Conservation (phyloP, 257 asterid genomes). For the Capsicum chinense region DNA sequence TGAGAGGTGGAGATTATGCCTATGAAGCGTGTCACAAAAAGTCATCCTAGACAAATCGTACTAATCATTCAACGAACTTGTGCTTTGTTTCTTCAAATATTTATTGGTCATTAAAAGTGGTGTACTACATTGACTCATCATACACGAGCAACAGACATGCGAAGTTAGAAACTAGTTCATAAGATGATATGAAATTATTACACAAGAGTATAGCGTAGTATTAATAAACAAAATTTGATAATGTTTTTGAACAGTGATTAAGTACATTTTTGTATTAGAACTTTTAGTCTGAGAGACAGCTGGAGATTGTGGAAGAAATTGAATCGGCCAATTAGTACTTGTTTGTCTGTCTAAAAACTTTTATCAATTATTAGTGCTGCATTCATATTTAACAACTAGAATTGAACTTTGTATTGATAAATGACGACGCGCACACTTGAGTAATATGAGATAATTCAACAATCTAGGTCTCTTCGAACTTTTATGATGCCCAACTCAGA, state of each 20-base stretch:
- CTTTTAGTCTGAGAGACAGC: not conserved
- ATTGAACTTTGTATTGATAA: not conserved
- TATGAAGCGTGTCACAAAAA: not conserved
- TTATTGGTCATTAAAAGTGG: not conserved
- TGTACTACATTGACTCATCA: not conserved
- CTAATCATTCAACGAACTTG: not conserved
- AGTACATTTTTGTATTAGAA: not conserved
- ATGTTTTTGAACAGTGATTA: not conserved
- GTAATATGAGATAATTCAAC: not conserved
- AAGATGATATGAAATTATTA: not conserved
- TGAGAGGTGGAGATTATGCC: not conserved
- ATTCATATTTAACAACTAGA: not conserved
- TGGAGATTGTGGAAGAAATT: not conserved
- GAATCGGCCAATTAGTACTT: not conserved
- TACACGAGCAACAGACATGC: not conserved
- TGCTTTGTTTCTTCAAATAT: not conserved
- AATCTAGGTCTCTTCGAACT: not conserved
- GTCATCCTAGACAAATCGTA: not conserved
- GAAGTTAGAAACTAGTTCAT: not conserved
- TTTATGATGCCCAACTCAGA: not conserved
- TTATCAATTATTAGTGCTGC: not conserved
- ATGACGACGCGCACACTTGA: not conserved
- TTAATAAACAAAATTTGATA: not conserved
- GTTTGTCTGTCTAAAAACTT: not conserved
- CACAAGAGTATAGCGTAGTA: not conserved